A percentile compares a stretch with the other conserved stretches of the same genome.
Conservation (phyloP, 1,284 basidiomycete species). For the Fistulina hepatica region DNA sequence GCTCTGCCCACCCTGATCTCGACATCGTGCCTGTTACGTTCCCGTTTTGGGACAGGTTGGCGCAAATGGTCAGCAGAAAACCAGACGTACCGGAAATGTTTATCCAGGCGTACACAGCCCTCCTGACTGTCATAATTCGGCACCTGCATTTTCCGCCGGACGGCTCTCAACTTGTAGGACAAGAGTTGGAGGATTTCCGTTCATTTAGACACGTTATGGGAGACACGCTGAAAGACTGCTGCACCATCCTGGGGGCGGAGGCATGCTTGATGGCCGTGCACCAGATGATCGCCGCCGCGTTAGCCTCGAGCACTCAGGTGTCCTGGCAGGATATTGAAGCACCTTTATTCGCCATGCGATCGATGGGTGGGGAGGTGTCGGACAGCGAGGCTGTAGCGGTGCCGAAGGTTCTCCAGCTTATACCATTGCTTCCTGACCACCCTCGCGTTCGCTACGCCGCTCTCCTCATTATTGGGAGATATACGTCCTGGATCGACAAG, state of each 20-base stretch:
- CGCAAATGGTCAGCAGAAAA: conserved; percentile 71
- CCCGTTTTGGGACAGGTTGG: conserved; percentile 95
- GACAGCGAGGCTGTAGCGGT: conserved; percentile 75
- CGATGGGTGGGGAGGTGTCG: conserved; percentile 95
- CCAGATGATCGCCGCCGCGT: conserved; percentile 67
- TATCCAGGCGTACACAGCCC: conserved; percentile 69
- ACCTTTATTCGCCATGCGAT: conserved; percentile 94
- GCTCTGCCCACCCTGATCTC: conserved; percentile 86
- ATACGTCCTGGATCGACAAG: conserved; percentile 92
- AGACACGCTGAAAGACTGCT: conserved; percentile 98
- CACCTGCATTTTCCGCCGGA: conserved; percentile 91
- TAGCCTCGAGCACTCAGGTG: conserved; percentile 43
- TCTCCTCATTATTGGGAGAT: conserved; percentile 89
- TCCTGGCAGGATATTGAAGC: conserved; percentile 98
- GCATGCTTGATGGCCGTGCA: conserved; percentile 77
- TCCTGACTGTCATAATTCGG: conserved; percentile 81
- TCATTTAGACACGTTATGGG: conserved; percentile 97
- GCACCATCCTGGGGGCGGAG: conserved; percentile 84
- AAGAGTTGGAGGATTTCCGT: conserved; percentile 91
- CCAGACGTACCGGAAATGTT: conserved; percentile 61
- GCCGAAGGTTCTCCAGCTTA: conserved; percentile 91
- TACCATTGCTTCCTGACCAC: conserved; percentile 84
- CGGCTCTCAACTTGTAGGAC: conserved; percentile 50
- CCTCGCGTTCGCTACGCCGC: conserved; percentile 93
- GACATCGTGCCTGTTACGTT: conserved; percentile 98